Evolutionary conservation across 768 basidiomycete species (phyloP), one percentile per base, ranked within the genome.

Genomic region (Imleria badia): DNA sequence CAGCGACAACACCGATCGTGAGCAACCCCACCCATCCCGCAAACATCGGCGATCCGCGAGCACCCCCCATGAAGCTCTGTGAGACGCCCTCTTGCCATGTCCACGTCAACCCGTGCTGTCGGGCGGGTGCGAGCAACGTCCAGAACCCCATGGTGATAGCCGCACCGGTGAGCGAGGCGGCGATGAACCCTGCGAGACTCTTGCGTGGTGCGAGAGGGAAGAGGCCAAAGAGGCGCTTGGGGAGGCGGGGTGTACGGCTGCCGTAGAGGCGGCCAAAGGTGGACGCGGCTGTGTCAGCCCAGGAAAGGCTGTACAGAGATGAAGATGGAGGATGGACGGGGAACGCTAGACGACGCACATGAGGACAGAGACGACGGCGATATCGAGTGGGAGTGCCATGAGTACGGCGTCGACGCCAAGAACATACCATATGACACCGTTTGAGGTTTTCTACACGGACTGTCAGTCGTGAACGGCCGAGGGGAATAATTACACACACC

Each of bases 281-380:
- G 11, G 94, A 96, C 6, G 94, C 94, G 17, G 93, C 85, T 2
- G 94, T 96, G 70, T 97, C 94, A 0, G 92, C 94, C 94, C 94
- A 97, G 31, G 93, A 94, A 45, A 97, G 84, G 57, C 94, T 96
- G 63, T 35, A 33, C 0, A 20, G 13, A 19, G 22, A 36, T 23
- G 15, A 17, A 52, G 8, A 19, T 51, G 3, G 30, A 26, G 57
- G 3, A 53, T n/a, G 17, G 30, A 19, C 6, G 36, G 26, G 26
- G 36, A 39, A 26, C 33, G n/a, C 2, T 20, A 26, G 38, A 39
- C 9, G 10, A 78, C 89, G 63, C 68, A 91, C 94, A 94, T 91
- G 60, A 95, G 79, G 60, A 97, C 88, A 8, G 93, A 81, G 14
- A 96, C 85, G n/a, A 90, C 84, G 12, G 94, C 94, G 31, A 97